Evolutionary conservation across 805 yeast species (phyloP), one percentile per base, ranked within the genome.

Genomic region (Lachancea dasiensis): DNA sequence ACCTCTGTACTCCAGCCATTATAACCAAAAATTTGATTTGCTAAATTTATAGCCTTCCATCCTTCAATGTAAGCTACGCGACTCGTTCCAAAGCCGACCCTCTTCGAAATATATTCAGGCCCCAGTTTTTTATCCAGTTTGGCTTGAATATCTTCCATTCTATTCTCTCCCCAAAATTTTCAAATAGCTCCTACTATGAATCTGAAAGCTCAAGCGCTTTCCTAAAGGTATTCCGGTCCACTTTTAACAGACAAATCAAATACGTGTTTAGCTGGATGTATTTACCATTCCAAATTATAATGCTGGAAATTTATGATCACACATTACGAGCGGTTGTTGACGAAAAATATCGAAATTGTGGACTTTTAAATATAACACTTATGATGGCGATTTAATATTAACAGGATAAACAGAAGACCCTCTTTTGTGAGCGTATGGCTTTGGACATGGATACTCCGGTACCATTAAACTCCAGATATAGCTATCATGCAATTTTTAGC

Each of bases 1-100:
- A 84, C 71, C 49, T 83, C 90, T 0, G 87, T 77, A 47, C 71
- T 68, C 95, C 95, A 84, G 1, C 92, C 92, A 52, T 82, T 78
- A 49, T 80, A 83, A 0, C 94, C 94, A 68, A 84, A 83, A 3
- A 84, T 77, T 49, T 79, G 81, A 51, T 84, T 84, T 10, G 95
- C 94, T 32, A 84, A 58, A 51, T 81, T 81, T 26, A 84, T 71
- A 2, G 85, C 90, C 53, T 76, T 80, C 87, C 90, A 83, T 1
- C 94, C 95, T 58, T 83, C 92, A 27, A 84, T 70, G 50, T 84
- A 83, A 2, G 82, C 77, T 3, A 84, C 84, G 38, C 72, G 68
- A 31, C 68, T 70, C 10, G 82, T 79, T 2, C 86, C 86, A 24
- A 80, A 86, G 2, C 87, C 89, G 6, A 86, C 78, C 32, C 94